A percentile compares a stretch with the other conserved stretches of the same genome.
Conservation (phyloP, 2,329 filamentous ascomycete species). For the Colletotrichum tropicicola region DNA sequence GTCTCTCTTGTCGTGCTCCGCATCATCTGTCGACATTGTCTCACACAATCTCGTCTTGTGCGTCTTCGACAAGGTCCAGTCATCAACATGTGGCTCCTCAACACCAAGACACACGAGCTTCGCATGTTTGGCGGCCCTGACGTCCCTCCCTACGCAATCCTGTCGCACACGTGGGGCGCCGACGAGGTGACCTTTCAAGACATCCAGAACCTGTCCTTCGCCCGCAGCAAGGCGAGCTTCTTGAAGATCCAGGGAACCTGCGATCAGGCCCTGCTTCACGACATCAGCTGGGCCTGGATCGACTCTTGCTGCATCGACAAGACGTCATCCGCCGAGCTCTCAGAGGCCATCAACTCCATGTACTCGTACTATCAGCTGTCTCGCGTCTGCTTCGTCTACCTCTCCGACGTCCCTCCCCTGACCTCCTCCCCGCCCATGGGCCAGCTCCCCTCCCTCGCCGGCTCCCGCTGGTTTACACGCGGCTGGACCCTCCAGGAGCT, state of each 20-base stretch:
- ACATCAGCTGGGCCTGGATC: constrained; percentile 27
- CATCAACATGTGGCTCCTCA: constrained; percentile 29
- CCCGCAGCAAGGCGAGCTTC: constrained; percentile 7
- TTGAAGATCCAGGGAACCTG: constrained; percentile 31
- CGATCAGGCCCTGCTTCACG: constrained; percentile 22
- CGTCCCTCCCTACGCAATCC: constrained; percentile 38
- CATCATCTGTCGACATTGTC: neutral
- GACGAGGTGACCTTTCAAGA: constrained; percentile 39
- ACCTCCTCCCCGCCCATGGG: constrained; percentile 3
- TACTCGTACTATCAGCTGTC: constrained; percentile 31
- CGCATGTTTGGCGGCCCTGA: constrained; percentile 5
- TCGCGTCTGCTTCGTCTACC: constrained; percentile 31
- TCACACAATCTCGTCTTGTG: too few relatives aligned
- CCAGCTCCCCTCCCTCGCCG: constrained; percentile 2
- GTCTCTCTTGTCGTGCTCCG: too few relatives aligned
- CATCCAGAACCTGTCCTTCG: constrained; percentile 15
- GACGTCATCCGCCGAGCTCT: constrained; percentile 25
- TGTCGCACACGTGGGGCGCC: constrained; percentile 40
- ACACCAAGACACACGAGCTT: constrained; percentile 13
- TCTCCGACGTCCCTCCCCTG: constrained; percentile 18
- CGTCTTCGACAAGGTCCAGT: neutral
- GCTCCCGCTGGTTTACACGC: constrained; percentile 26
- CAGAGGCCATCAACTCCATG: constrained; percentile 34
- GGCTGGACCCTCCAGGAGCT: constrained; percentile 34
- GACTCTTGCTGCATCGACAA: constrained; percentile 32